Base-by-base conservation (phyloP, 2,329 filamentous ascomycete species). In the Pseudofabraea citricarpa region DNA sequence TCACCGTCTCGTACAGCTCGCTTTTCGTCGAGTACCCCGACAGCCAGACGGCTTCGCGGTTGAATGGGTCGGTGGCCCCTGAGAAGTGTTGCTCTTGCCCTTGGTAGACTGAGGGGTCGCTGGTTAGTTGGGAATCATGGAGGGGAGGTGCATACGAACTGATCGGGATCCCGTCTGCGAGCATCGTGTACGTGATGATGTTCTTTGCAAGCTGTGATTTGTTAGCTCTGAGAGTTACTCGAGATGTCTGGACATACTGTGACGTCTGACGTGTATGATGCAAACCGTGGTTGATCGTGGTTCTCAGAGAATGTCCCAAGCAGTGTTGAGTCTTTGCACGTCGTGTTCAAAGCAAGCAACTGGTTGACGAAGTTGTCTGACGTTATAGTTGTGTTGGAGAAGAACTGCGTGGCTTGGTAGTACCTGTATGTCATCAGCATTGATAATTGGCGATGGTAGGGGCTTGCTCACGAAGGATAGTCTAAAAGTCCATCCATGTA, bases 71-170 rank as follows among this genome's bases (percentile, higher is more conserved):
- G 12, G 26, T 49, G 4, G 42, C 49, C 13, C 68, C 68, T 7
- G 60, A 54, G 53, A 67, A 70, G 53, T 71, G 68, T 44, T 76
- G 73, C 56, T 76, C 73, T 56, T 75, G 71, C n/a, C 73, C 73
- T 48, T 73, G 63, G 50, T 76, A 77, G 32, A 75, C 46, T 37
- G 19, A n/a, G 21, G 8, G 5, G 21, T 24, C 8, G 4, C 15
- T 18, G 19, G 21, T 37, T 22, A 13, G 1, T 37, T 22, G 3
- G 2, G 10, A 15, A 9, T 4, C 9, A n/a, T 3, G 5, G 21
- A 21, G 9, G 3, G 9, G 6, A 9, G 18, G 19, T 24, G 8
- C 9, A 16, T 2, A 22, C 16, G 12, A 13, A 37, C 35, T 37
- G 52, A 75, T 72, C 0, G 73, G 73, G 23, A 76, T 71, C 15